phyloP scores from a whole-genome alignment of 208 protist genomes.

The Crithidia acanthocephali region DNA sequence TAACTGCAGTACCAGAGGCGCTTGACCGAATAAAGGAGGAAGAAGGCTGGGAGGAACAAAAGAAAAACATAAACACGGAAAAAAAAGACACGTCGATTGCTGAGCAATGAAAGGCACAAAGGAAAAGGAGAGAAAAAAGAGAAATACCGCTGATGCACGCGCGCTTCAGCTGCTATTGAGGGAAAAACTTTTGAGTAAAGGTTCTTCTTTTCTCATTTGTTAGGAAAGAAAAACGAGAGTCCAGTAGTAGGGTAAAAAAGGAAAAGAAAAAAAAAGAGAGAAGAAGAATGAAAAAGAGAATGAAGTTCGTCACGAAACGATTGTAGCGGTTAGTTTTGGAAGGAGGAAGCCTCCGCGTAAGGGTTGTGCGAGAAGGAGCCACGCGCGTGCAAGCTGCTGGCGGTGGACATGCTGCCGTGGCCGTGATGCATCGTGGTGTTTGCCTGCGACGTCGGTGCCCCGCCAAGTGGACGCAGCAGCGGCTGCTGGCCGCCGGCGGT shows the following conservation, averaged over 20 bases:
- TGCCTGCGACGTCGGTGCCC: conserved; percentile 1
- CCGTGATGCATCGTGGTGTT: background rate
- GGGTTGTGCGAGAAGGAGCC: conserved; percentile 72
- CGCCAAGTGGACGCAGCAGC: conserved; percentile 30
- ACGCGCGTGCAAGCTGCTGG: conserved; percentile 19
- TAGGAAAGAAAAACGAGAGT: background rate
- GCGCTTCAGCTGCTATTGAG: background rate
- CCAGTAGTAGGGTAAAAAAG: background rate
- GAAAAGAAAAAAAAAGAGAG: background rate
- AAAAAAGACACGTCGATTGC: background rate
- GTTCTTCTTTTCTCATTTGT: background rate
- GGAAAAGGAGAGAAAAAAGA: background rate
- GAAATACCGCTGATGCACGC: background rate
- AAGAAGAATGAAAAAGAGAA: conserved; percentile 1
- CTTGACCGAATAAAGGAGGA: background rate
- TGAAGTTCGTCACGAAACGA: background rate
- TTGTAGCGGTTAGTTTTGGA: conserved; percentile 29
- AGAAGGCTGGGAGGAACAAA: background rate
- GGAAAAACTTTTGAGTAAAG: background rate
- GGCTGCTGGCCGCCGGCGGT: conserved; percentile 20
- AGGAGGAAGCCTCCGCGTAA: conserved; percentile 67
- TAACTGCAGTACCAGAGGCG: background rate
- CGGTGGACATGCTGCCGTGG: conserved; percentile 11
- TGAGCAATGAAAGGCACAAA: background rate
- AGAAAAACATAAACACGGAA: background rate